These are phyloP conservation scores for Nothophaeocryptopus gaeumannii DNA, from an alignment of 2,329 filamentous ascomycete genomes.

Conservation along the genomic window DNA sequence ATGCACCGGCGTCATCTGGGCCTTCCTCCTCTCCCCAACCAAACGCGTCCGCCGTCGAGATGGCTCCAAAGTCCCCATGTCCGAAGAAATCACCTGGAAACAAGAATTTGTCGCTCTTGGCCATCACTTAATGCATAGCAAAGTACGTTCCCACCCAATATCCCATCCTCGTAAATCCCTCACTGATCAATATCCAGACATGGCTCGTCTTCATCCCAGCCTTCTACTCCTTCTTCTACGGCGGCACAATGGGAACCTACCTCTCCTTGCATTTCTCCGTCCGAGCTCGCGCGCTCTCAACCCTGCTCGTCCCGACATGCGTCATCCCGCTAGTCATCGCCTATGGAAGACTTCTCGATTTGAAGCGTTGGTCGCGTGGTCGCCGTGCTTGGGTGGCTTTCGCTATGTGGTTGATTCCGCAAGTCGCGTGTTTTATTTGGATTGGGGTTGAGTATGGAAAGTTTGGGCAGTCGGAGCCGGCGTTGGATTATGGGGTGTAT, in stretches of 20 bases:
- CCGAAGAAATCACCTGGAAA: constrained; percentile 16
- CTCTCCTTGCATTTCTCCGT: constrained; percentile 37
- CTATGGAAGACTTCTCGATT: constrained; percentile 27
- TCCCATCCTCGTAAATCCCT: too few relatives aligned
- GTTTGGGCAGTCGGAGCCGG: constrained; percentile 4
- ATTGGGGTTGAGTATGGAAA: constrained; percentile 26
- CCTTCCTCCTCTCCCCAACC: constrained; percentile 29
- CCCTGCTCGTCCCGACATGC: constrained; percentile 29
- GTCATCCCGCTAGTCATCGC: constrained; percentile 26
- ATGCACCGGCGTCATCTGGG: constrained; percentile 33
- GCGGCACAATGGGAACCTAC: constrained; percentile 39
- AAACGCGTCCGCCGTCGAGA: constrained; percentile 29
- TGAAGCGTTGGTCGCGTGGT: constrained; percentile 31
- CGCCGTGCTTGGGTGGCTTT: constrained; percentile 33
- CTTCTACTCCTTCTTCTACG: constrained; percentile 42
- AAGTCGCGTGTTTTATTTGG: constrained; percentile 35
- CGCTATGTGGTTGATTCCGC: constrained; percentile 31
- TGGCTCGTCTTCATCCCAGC: constrained; percentile 36
- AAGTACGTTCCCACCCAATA: too few relatives aligned
- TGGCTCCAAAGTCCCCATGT: constrained; percentile 26
- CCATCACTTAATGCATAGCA: constrained; percentile 25
- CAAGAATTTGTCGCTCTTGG: constrained; percentile 27
- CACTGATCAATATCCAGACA: too few relatives aligned
- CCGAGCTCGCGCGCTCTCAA: constrained; percentile 34
- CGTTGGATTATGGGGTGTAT: constrained; percentile 21